Conservation (phyloP, 2,329 filamentous ascomycete species). For the Sporothrix phasma region DNA sequence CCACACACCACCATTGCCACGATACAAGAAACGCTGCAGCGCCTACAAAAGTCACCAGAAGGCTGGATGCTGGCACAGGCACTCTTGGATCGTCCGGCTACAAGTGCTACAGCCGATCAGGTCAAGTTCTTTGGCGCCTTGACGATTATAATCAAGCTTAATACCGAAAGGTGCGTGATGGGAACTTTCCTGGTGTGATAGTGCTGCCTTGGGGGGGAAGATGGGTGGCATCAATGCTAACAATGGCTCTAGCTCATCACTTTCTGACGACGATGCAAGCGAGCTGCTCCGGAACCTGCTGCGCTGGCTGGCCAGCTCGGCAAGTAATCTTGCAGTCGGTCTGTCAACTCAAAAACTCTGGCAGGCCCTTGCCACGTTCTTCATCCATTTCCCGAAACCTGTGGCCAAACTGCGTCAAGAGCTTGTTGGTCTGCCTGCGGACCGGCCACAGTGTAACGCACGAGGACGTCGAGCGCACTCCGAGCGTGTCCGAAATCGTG, state of each 20-base stretch:
- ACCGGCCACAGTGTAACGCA: slow-evolving; percentile 36
- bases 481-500: slow-evolving; percentile 36
- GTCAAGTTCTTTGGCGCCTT: slow-evolving; percentile 87
- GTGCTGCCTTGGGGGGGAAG: too few relatives aligned
- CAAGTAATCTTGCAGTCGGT: slow-evolving; percentile 41
- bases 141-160: slow-evolving; percentile 89
- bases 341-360: slow-evolving; percentile 66
- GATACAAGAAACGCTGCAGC: slow-evolving; percentile 65
- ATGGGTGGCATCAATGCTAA: too few relatives aligned
- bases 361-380: slow-evolving; percentile 67
- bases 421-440: slow-evolving; percentile 51
- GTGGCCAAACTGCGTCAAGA: slow-evolving; percentile 57
- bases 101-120: slow-evolving; percentile 54
- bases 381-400: slow-evolving; percentile 57
- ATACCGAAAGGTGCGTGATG: slow-evolving; percentile 62
- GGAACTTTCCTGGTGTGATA: too few relatives aligned
- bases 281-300: slow-evolving; percentile 52
- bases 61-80: slow-evolving; percentile 81
- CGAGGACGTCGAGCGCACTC: slow-evolving; percentile 35
- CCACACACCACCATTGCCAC: slow-evolving; percentile 37
- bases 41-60: slow-evolving; percentile 65
- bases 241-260: slow-evolving; percentile 30
- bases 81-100: slow-evolving; percentile 39
- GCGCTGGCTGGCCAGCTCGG: slow-evolving; percentile 49
- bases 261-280: slow-evolving; percentile 47